Evolutionary conservation across 805 yeast species (phyloP), one percentile per base, ranked within the genome.

Genomic region (Metschnikowia peoriensis): DNA sequence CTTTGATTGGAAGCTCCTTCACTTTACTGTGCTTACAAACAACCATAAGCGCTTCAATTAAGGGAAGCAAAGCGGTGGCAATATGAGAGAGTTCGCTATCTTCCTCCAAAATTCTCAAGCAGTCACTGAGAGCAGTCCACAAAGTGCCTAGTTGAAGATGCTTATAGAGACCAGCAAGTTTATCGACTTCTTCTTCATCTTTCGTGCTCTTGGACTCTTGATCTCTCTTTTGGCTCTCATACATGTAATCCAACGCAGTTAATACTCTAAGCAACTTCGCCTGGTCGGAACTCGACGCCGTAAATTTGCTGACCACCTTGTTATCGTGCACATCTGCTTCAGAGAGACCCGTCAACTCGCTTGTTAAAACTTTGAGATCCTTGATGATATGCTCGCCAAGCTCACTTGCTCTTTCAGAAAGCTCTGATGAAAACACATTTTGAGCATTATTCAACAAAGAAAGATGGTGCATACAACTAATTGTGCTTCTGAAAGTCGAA

Each of bases 41-140:
- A 46, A 93, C 96, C 96, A 94, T 90, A 51, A 94, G 75, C 0
- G 97, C 85, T 66, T 93, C 99, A 55, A 93, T 89, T 55, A 91
- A 69, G 0, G 98, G 97, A 27, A 93, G 73, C 27, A 92, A 70
- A 0, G 89, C 86, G 1, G 96, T 86, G 0, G 96, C 91, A 43
- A 89, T 82, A 46, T 62, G 66, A 1, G 66, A 51, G 22, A 85
- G 70, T 14, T 75, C 74, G 14, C 79, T 76, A 40, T 80, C 79
- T 22, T 79, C 83, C 62, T 86, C 93, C 52, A 88, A 72, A 6
- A 79, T 75, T 41, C 82, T 69, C 61, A 90, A 72, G 58, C 89
- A 85, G 46, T 82, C 88, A 70, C 94, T 86, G 44, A 89, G 75
- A 0, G 91, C 88, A 39, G 85, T 88, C 98, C 98, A 93, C 28